Conservation (phyloP, 306 rosid species). For the Citrullus colocynthis region DNA sequence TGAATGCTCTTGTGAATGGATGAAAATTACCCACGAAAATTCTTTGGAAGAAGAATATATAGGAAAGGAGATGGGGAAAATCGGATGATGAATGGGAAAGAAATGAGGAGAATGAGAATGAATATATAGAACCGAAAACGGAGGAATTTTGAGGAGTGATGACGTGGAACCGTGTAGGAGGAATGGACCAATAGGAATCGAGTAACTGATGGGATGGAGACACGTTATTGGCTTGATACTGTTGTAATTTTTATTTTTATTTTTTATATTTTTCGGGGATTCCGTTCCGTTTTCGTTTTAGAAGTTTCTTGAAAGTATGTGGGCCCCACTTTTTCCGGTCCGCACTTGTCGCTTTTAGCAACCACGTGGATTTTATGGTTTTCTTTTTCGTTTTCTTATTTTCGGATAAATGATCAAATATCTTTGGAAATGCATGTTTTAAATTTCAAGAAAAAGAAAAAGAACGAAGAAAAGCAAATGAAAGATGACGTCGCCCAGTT, state of each 20-base stretch:
- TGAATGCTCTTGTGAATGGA: too few species aligned
- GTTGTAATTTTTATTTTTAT: neutral
- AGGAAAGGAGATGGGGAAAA: too few species aligned
- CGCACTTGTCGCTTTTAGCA: neutral
- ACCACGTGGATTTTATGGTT: neutral
- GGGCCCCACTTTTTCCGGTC: neutral
- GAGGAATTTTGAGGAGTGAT: neutral
- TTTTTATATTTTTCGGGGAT: neutral
- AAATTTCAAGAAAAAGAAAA: too few species aligned
- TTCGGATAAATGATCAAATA: too few species aligned
- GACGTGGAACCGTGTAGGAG: constrained; percentile 32
- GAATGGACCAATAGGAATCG: constrained; percentile 29
- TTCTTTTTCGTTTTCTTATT: too few species aligned
- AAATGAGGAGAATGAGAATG: too few species aligned
- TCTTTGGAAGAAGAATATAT: too few species aligned
- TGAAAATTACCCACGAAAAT: too few species aligned
- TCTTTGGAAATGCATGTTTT: too few species aligned
- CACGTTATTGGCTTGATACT: neutral
- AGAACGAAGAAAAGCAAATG: neutral
- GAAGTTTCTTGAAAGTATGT: neutral
- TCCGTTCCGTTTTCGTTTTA: neutral
- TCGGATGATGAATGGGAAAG: too few species aligned
- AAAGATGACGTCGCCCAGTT: constrained; percentile 11
- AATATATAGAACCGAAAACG: too few species aligned
- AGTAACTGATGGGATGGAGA: neutral